phyloP scores from a whole-genome alignment of 2,329 filamentous ascomycete species.

The Sporothrix phasma region DNA sequence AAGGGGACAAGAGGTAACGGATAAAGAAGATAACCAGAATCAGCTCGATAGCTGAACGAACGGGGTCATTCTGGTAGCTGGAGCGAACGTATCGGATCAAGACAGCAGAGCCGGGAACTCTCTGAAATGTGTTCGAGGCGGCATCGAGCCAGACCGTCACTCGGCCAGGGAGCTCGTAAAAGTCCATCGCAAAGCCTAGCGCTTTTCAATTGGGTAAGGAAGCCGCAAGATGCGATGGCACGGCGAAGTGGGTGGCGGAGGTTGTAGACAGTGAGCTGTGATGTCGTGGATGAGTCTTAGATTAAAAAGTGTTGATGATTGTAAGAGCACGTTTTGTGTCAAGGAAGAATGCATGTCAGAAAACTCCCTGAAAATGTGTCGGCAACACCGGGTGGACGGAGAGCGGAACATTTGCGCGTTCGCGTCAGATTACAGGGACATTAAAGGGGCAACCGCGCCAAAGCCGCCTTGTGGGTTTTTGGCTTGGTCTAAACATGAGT shows the following conservation, averaged over 20 bases:
- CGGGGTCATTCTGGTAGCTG: constrained; percentile 93
- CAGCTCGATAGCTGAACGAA: constrained; percentile 86
- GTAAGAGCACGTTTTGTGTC: too few relatives aligned
- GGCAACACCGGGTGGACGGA: neutral
- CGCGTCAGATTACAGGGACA: neutral
- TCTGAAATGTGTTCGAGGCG: constrained; percentile 63
- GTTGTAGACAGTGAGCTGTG: too few relatives aligned
- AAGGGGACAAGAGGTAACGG: constrained; percentile 80
- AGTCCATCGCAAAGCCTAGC: constrained; percentile 42
- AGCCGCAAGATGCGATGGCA: too few relatives aligned
- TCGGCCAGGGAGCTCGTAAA: constrained; percentile 49
- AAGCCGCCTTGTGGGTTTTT: too few relatives aligned
- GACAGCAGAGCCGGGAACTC: constrained; percentile 87
- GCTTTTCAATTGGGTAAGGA: neutral
- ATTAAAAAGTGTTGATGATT: neutral
- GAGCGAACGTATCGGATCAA: constrained; percentile 91
- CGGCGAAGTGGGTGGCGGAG: too few relatives aligned
- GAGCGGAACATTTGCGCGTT: neutral
- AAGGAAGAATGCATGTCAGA: neutral
- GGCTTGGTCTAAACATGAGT: too few relatives aligned
- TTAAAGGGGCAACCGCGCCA: constrained; percentile 5
- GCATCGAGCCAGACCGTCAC: constrained; percentile 43
- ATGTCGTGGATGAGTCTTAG: too few relatives aligned
- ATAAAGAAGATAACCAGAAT: constrained; percentile 93
- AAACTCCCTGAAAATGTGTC: neutral